Percentiles rank a stretch among this genome's conserved stretches.
These are phyloP conservation scores for Corynespora cassiicola DNA, from an alignment of 2,329 filamentous ascomycete species.

Conservation along the genomic window DNA sequence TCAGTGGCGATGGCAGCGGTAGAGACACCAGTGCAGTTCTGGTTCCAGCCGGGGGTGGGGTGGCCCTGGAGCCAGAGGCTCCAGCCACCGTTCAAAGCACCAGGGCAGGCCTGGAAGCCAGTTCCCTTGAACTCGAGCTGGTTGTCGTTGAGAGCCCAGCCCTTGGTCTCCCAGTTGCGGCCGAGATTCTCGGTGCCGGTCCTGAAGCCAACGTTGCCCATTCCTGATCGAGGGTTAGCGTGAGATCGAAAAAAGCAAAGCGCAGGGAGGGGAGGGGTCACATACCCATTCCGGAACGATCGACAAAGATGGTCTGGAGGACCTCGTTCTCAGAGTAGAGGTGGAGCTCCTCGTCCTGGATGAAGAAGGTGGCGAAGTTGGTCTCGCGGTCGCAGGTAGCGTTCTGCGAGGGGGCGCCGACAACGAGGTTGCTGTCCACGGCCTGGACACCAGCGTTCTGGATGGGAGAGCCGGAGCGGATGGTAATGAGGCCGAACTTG, in stretches of 20 bases:
- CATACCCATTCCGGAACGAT: constrained; percentile 66
- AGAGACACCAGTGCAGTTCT: constrained; percentile 42
- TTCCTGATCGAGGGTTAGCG: constrained; percentile 3
- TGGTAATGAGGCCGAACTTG: constrained; percentile 58
- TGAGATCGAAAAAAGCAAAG: neutral
- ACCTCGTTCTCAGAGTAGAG: constrained; percentile 55
- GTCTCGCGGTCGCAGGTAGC: constrained; percentile 54
- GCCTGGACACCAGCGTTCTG: constrained; percentile 59
- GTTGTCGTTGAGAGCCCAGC: constrained; percentile 54
- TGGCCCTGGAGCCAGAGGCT: constrained; percentile 30
- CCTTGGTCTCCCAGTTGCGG: constrained; percentile 53
- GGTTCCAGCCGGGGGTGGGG: constrained; percentile 32
- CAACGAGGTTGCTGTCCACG: constrained; percentile 50
- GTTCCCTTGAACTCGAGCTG: constrained; percentile 56
- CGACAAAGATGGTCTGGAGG: constrained; percentile 60
- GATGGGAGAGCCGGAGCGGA: constrained; percentile 58
- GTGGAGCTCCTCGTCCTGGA: constrained; percentile 53
- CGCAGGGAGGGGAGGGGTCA: constrained; percentile 7
- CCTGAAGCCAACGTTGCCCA: constrained; percentile 60
- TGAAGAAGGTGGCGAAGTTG: constrained; percentile 58
- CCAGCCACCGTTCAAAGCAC: constrained; percentile 48
- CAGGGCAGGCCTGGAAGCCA: constrained; percentile 62
- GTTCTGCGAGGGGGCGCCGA: constrained; percentile 52
- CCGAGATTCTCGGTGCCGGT: constrained; percentile 51
- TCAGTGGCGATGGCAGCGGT: constrained; percentile 29